Percentiles rank a stretch among this genome's conserved stretches.
Conservation (phyloP, 225 moss, liverwort and hornwort genomes). For the Straminergon stramineum region DNA sequence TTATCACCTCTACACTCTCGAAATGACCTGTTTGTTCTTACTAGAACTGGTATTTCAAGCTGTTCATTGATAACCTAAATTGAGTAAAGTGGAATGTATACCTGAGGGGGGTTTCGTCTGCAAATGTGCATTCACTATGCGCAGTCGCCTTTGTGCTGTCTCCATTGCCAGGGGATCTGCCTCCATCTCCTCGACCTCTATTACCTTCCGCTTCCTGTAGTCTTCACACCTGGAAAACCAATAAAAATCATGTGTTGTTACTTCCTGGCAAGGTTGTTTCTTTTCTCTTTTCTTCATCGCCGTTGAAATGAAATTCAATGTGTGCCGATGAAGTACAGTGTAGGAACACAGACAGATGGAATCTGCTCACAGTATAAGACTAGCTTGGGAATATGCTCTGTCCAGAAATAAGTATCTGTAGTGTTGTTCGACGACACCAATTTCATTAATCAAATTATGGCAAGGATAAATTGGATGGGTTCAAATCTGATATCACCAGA, state of each 20-base stretch:
- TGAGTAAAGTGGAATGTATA: not conserved
- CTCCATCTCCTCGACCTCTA: constrained; percentile 10
- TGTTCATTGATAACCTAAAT: not conserved
- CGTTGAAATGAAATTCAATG: not conserved
- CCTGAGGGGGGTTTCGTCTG: constrained; percentile 14
- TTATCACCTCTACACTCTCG: not conserved
- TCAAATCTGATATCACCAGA: not conserved
- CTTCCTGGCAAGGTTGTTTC: not conserved
- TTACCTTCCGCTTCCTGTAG: not conserved
- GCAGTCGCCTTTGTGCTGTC: constrained; percentile 27
- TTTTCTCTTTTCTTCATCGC: not conserved
- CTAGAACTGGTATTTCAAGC: not conserved
- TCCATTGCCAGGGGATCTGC: constrained; percentile 17
- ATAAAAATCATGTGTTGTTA: not conserved
- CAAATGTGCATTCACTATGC: constrained; percentile 35
- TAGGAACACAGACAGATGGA: not conserved
- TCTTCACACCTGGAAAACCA: not conserved
- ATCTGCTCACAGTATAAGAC: not conserved
- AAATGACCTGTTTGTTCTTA: not conserved
- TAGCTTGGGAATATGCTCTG: not conserved
- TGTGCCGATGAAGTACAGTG: not conserved
- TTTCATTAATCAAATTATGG: not conserved
- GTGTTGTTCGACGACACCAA: not conserved
- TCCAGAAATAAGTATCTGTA: not conserved
- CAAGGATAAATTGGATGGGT: not conserved